These are phyloP conservation scores for Pistacia integerrima DNA, from an alignment of 345 rosid species.

Conservation along the genomic window DNA sequence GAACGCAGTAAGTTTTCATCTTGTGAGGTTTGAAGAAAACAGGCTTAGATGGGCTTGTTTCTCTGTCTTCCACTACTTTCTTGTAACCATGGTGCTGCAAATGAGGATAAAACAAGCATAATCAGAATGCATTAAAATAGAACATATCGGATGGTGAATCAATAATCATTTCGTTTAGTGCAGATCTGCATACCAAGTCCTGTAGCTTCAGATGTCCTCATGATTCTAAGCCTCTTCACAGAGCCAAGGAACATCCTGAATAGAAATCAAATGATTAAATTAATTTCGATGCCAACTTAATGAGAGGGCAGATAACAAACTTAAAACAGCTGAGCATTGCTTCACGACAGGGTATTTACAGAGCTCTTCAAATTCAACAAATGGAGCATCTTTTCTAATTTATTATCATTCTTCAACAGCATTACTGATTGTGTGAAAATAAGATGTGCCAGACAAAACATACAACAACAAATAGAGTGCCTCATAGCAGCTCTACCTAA, in stretches of 20 bases:
- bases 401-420: neutral
- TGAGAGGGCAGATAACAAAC: neutral
- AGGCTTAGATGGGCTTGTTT: conserved; percentile 30
- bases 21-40: neutral
- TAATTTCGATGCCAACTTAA: neutral
- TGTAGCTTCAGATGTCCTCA: conserved; percentile 78
- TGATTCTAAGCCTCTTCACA: conserved; percentile 88
- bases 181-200: conserved; percentile 55
- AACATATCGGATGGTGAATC: conserved; percentile 16
- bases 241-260: conserved; percentile 79
- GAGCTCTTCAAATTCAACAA: neutral
- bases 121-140: conserved; percentile 10
- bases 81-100: conserved; percentile 43
- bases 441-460: neutral
- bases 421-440: neutral
- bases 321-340: neutral
- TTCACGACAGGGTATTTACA: neutral
- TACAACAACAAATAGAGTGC: neutral
- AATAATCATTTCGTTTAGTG: conserved; percentile 17
- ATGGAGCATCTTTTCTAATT: neutral
- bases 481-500: neutral
- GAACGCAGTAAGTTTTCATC: conserved; percentile 23
- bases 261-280: conserved; percentile 9
- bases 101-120: conserved; percentile 17
- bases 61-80: conserved; percentile 29